These are phyloP conservation scores for Solanum sparsipilum DNA, from an alignment of 257 asterid species.

Conservation along the genomic window DNA sequence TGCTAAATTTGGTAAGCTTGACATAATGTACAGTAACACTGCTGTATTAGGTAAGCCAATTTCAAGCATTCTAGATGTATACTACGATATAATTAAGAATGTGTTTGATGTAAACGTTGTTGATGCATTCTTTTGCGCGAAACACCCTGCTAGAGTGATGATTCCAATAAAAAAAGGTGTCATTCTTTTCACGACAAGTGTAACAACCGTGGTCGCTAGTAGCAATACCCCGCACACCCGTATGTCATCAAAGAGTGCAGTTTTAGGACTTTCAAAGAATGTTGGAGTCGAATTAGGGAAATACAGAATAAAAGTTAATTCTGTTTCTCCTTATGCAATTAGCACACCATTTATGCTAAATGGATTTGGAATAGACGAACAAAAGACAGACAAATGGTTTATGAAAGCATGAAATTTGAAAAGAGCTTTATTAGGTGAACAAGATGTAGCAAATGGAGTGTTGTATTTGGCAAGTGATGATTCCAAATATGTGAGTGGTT, in stretches of 20 bases:
- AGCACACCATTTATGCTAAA: neutral
- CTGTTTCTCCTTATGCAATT: neutral
- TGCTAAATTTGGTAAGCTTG: neutral
- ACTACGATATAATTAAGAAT: neutral
- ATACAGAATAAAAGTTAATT: neutral
- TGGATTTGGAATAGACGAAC: no score
- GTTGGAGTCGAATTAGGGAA: neutral
- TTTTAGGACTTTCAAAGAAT: neutral
- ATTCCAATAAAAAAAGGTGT: neutral
- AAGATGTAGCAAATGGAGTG: neutral
- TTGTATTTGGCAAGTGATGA: neutral
- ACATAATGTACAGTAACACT: neutral
- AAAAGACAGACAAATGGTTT: neutral
- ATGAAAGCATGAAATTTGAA: neutral
- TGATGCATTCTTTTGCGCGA: no score
- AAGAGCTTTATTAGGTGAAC: neutral
- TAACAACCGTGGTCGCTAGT: fast-evolving
- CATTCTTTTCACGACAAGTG: neutral
- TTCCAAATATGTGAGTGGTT: neutral
- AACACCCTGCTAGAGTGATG: no score
- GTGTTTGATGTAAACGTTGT: neutral
- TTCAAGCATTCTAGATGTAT: neutral
- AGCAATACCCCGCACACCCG: no score
- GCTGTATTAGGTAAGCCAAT: neutral
- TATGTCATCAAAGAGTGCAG: neutral